These are phyloP conservation scores for Spathaspora girioi DNA, from an alignment of 805 yeast species.

Conservation along the genomic window DNA sequence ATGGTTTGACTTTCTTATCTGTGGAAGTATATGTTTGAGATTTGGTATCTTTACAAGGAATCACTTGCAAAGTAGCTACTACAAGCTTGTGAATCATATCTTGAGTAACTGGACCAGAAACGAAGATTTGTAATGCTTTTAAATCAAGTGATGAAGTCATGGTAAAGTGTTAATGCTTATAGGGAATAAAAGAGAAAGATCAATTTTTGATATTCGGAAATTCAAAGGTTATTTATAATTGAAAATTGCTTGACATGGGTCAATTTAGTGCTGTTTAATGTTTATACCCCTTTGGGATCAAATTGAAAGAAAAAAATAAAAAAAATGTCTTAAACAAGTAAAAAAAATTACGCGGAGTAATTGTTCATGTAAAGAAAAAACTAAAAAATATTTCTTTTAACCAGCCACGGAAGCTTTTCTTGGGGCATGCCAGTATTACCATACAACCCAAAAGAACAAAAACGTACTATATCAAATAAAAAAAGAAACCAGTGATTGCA, in stretches of 20 bases:
- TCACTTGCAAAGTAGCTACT: constrained; percentile 59
- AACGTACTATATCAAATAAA: too few species aligned
- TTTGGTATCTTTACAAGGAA: constrained; percentile 51
- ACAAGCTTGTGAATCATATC: constrained; percentile 73
- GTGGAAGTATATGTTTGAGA: constrained; percentile 16
- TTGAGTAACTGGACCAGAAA: constrained; percentile 66
- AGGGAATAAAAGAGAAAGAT: neutral
- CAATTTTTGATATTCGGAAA: neutral
- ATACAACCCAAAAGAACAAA: neutral
- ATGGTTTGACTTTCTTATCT: constrained; percentile 34
- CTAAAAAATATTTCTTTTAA: neutral
- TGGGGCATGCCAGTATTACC: neutral
- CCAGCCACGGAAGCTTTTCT: neutral
- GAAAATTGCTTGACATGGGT: neutral
- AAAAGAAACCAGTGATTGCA: too few species aligned
- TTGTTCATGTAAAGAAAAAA: neutral
- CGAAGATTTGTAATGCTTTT: constrained; percentile 56
- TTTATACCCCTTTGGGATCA: neutral
- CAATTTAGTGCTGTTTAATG: neutral
- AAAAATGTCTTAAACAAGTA: neutral
- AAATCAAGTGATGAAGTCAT: constrained; percentile 15
- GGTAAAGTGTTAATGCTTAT: neutral
- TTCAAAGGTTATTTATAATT: neutral
- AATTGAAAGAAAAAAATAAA: neutral
- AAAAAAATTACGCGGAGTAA: neutral